A percentile compares a stretch with the other conserved stretches of the same genome.
Evolutionary conservation across 257 asterid genomes (phyloP).

Genomic region (Gentiana dahurica): DNA sequence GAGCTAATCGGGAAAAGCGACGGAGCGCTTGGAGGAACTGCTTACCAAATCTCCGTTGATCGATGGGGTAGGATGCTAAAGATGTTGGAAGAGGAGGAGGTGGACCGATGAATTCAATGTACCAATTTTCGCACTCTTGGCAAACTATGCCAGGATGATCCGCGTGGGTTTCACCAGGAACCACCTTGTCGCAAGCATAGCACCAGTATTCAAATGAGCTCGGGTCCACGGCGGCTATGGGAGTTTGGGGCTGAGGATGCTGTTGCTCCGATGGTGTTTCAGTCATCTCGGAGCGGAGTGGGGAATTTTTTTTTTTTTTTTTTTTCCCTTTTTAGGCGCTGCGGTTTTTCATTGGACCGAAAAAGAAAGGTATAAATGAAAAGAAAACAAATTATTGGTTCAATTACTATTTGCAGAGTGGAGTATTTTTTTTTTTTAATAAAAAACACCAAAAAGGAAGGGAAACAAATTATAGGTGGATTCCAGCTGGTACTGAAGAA

Average conservation of each 20-base stretch:
- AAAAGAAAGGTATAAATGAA: neutral
- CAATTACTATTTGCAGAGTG: no score
- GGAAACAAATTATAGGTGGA: no score
- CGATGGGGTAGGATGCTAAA: constrained; percentile 1
- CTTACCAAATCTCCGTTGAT: no score
- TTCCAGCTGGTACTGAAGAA: no score
- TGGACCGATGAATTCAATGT: constrained; percentile 53
- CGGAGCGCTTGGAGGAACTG: no score
- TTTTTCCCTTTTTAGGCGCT: neutral
- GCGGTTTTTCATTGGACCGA: neutral
- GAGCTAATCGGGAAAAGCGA: no score
- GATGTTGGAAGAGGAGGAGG: constrained; percentile 9
- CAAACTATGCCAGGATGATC: constrained; percentile 76
- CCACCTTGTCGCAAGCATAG: constrained; percentile 84
- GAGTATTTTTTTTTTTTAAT: no score
- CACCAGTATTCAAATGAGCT: constrained; percentile 64
- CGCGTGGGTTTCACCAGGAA: constrained; percentile 54
- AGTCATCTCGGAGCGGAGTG: constrained; percentile 30
- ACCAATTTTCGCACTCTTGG: constrained; percentile 74
- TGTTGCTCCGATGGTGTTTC: constrained; percentile 30
- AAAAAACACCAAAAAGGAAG: no score
- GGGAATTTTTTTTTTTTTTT: neutral
- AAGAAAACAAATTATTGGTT: no score
- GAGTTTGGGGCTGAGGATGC: constrained; percentile 17
- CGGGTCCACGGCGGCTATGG: constrained; percentile 24